Evolutionary conservation across 805 yeast species (phyloP).

Genomic region (Kockiozyma suomiensis): DNA sequence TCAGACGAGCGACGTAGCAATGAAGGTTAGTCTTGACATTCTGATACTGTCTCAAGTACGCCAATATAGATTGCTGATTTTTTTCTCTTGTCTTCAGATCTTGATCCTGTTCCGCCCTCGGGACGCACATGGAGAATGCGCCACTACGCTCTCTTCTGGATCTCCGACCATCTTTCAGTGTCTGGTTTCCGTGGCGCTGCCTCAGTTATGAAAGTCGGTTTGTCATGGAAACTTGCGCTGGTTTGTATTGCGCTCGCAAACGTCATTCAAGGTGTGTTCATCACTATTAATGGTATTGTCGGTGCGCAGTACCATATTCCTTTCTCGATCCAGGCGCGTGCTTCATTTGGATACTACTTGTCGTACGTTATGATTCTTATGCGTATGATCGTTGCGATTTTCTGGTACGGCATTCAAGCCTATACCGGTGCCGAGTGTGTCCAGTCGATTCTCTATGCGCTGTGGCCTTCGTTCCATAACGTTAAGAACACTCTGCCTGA

Average conservation of each 20-base stretch:
- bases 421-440: slow-evolving; percentile 53
- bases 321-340: slow-evolving; percentile 50
- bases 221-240: slow-evolving; percentile 51
- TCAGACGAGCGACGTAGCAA: slow-evolving; percentile 8
- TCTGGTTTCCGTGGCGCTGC: slow-evolving; percentile 50
- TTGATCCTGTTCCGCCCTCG: slow-evolving; percentile 32
- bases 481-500: slow-evolving; percentile 48
- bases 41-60: neutral
- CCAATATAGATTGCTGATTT: neutral
- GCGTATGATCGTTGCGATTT: slow-evolving; percentile 50
- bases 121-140: slow-evolving; percentile 53
- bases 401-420: slow-evolving; percentile 53
- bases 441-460: slow-evolving; percentile 45
- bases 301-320: slow-evolving; percentile 57
- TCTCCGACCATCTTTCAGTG: slow-evolving; percentile 41
- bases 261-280: slow-evolving; percentile 46
- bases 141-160: slow-evolving; percentile 44
- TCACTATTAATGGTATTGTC: slow-evolving; percentile 50
- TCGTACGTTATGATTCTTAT: slow-evolving; percentile 49
- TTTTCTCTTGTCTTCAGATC: slow-evolving; percentile 17
- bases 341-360: slow-evolving; percentile 53
- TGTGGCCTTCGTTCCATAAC: slow-evolving; percentile 46
- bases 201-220: slow-evolving; percentile 49
- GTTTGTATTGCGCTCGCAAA: slow-evolving; percentile 50
- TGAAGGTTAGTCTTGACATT: slow-evolving; percentile 4